Evolutionary conservation across 257 asterid genomes (phyloP).

Genomic region (Pogostemon cablin): DNA sequence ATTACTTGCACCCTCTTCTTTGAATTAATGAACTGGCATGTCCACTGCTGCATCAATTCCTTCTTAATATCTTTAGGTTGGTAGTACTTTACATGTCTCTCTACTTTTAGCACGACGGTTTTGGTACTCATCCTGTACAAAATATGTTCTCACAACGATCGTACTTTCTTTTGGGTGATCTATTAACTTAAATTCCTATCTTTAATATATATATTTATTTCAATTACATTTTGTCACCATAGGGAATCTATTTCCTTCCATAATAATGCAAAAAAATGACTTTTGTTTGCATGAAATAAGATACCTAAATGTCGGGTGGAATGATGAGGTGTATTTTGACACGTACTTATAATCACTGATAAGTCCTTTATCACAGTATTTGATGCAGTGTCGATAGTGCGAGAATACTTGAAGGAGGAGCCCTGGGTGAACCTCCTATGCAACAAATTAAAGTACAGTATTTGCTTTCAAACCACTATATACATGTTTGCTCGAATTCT

Average conservation of each 20-base stretch:
- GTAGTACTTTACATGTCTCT: constrained; percentile 2
- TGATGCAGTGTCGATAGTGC: constrained; percentile 76
- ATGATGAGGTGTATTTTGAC: not conserved
- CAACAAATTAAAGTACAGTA: constrained; percentile 61
- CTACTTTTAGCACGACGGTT: not conserved
- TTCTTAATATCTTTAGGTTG: not conserved
- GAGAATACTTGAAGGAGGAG: constrained; percentile 88
- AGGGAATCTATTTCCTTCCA: not conserved
- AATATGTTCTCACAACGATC: not conserved
- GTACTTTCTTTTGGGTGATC: constrained; percentile 6
- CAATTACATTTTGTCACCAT: constrained; percentile 1
- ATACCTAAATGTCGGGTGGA: constrained; percentile 14
- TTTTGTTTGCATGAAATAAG: constrained; percentile 6
- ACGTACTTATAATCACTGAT: constrained; percentile 32
- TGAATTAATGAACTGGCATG: constrained; percentile 20
- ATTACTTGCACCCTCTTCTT: constrained; percentile 9
- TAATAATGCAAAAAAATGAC: constrained; percentile 2
- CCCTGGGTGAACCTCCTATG: constrained; percentile 86
- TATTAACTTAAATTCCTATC: not conserved
- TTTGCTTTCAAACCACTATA: constrained; percentile 25
- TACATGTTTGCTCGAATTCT: not conserved
- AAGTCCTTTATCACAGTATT: constrained; percentile 46
- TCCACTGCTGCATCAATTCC: constrained; percentile 5
- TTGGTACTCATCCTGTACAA: not conserved
- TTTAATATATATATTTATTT: not conserved